Evolutionary conservation across 371 early-diverging fungal species (phyloP).

Genomic region (Paramicrosporidium saccamoebae): DNA sequence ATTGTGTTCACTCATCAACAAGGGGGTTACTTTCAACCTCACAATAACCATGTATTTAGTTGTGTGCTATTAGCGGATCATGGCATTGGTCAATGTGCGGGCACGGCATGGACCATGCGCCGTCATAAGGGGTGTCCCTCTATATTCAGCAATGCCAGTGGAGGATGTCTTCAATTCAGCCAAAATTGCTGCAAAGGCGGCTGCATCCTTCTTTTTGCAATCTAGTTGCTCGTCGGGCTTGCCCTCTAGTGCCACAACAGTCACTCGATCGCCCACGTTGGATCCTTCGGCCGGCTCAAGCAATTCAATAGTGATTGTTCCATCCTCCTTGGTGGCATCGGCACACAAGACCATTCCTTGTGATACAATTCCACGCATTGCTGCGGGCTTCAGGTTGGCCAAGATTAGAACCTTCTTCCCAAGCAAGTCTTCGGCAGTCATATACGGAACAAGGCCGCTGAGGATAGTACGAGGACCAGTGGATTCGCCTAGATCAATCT

Average conservation of each 20-base stretch:
- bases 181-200: no score
- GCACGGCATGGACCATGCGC: no score
- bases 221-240: conserved; percentile 55
- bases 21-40: no score
- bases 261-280: conserved; percentile 61
- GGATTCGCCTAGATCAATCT: conserved; percentile 62
- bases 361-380: conserved; percentile 80
- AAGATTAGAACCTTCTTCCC: conserved; percentile 19
- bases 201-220: conserved; percentile 93
- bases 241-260: conserved; percentile 42
- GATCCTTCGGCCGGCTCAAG: conserved; percentile 48
- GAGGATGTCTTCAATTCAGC: no score
- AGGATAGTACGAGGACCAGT: conserved; percentile 59
- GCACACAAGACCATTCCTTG: conserved; percentile 81
- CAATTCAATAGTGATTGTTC: conserved; percentile 65
- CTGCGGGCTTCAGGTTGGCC: conserved; percentile 75
- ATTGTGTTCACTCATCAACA: no score
- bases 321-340: no score
- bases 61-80: no score
- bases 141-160: no score
- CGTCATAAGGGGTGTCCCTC: no score
- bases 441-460: conserved; percentile 64
- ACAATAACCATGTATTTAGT: no score
- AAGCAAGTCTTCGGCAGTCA: conserved; percentile 53
- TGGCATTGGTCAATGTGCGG: no score